Evolutionary conservation across 805 yeast genomes (phyloP).

Genomic region (Peterozyma toletana): DNA sequence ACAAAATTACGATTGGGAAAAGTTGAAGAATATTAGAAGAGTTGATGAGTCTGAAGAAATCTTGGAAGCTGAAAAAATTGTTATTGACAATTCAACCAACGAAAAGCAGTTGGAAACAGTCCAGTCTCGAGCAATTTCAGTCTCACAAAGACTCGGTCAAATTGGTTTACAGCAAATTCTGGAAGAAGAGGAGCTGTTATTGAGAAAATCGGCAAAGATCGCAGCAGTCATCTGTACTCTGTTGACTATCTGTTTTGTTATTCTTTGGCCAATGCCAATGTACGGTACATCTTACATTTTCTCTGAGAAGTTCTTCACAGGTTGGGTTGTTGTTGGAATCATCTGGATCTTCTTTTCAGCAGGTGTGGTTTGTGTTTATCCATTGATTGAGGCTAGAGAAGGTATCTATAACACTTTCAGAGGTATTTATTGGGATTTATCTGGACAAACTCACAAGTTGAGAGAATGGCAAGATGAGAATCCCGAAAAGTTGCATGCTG

Average conservation of each 20-base stretch:
- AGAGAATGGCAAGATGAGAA: conserved; percentile 68
- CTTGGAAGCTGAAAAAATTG: conserved; percentile 30
- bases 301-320: conserved; percentile 72
- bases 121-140: conserved; percentile 21
- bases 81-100: conserved; percentile 14
- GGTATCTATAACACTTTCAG: conserved; percentile 59
- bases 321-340: conserved; percentile 80
- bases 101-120: conserved; percentile 18
- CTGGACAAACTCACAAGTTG: conserved; percentile 70
- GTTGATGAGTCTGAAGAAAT: conserved; percentile 71
- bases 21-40: conserved; percentile 51
- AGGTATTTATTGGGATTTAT: conserved; percentile 80
- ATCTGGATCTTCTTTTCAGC: conserved; percentile 74
- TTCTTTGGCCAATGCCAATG: conserved; percentile 95
- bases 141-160: conserved; percentile 12
- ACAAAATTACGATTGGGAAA: conserved; percentile 69
- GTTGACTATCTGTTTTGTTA: conserved; percentile 55
- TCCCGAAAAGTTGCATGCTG: conserved; percentile 72
- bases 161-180: conserved; percentile 14
- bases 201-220: conserved; percentile 49
- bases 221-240: conserved; percentile 56
- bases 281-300: conserved; percentile 75
- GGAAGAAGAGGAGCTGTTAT: conserved; percentile 44
- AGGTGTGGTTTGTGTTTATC: conserved; percentile 57
- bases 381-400: conserved; percentile 67